Conservation (phyloP, 768 basidiomycete genomes). For the Terana coerulea region DNA sequence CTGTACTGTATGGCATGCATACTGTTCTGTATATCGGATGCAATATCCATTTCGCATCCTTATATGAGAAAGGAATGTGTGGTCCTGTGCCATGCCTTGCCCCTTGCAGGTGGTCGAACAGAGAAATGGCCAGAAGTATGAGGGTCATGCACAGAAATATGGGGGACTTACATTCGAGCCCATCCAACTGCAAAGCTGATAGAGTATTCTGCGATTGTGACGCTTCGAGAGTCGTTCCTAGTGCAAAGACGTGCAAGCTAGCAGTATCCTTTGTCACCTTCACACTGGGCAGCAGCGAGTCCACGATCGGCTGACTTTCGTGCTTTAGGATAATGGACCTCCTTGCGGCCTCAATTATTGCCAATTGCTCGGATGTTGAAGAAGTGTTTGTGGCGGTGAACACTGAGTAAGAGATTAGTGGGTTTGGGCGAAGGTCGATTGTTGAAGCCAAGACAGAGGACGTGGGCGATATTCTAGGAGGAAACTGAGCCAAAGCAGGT, state of each 20-base stretch:
- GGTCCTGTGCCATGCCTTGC: too few species aligned
- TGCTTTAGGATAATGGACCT: conserved; percentile 41
- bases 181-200: conserved; percentile 41
- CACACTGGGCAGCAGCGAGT: conserved; percentile 50
- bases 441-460: conserved; percentile 44
- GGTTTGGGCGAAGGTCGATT: conserved; percentile 40
- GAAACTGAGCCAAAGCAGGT: conserved; percentile 24
- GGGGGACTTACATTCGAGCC: conserved; percentile 45
- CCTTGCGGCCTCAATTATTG: conserved; percentile 54
- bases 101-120: too few species aligned
- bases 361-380: conserved; percentile 24
- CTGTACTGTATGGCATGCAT: background rate
- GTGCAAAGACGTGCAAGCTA: conserved; percentile 54
- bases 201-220: conserved; percentile 32
- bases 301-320: conserved; percentile 34
- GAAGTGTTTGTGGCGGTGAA: conserved; percentile 33
- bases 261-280: conserved; percentile 37
- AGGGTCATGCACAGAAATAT: background rate
- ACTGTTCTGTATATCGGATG: background rate
- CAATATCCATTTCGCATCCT: background rate
- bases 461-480: conserved; percentile 31
- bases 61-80: too few species aligned
- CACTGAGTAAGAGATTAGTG: conserved; percentile 43
- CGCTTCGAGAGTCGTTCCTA: conserved; percentile 35
- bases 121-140: too few species aligned